A percentile compares a stretch with the other conserved stretches of the same genome.
phyloP scores from a whole-genome alignment of 2,329 filamentous ascomycete genomes.

The Celoporthe dispersa region DNA sequence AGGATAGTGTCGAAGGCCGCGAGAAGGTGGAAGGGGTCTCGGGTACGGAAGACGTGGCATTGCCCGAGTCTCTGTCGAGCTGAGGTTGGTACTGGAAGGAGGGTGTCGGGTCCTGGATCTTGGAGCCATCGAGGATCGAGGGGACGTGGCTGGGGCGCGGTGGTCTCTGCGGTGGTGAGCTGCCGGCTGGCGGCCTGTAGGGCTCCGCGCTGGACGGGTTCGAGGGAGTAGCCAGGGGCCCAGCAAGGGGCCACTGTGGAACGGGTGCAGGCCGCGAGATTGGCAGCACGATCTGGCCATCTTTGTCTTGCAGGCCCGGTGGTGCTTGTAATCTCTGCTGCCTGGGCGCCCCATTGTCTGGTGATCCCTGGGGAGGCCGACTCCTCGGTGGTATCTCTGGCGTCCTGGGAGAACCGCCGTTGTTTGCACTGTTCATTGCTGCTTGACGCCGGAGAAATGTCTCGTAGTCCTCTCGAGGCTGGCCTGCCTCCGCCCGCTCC shows the following conservation, averaged over 20 bases:
- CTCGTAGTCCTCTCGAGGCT: conserved; percentile 38
- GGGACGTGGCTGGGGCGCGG: conserved; percentile 64
- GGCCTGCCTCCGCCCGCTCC: conserved; percentile 54
- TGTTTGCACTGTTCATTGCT: conserved; percentile 36
- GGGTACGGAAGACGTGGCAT: conserved; percentile 43
- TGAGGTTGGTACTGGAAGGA: conserved; percentile 54
- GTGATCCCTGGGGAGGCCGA: conserved; percentile 33
- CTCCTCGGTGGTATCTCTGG: conserved; percentile 38
- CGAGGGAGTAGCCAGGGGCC: conserved; percentile 42
- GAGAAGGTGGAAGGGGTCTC: conserved; percentile 55
- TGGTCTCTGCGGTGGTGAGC: conserved; percentile 60
- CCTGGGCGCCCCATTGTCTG: conserved; percentile 33
- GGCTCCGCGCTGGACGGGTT: conserved; percentile 42
- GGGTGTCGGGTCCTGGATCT: conserved; percentile 59
- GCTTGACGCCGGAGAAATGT: conserved; percentile 33
- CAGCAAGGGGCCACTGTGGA: conserved; percentile 59
- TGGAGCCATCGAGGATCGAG: conserved; percentile 61
- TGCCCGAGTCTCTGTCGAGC: conserved; percentile 42
- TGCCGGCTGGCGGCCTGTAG: conserved; percentile 56
- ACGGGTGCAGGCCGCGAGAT: conserved; percentile 59
- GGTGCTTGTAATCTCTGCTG: conserved; percentile 41
- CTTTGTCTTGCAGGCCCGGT: conserved; percentile 41
- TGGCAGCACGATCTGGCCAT: conserved; percentile 46
- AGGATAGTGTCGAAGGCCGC: conserved; percentile 57
- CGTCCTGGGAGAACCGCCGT: conserved; percentile 32